A percentile compares a stretch with the other conserved stretches of the same genome.
Evolutionary conservation across 176 grass and related monocot species (phyloP).

Genomic region (Zoysia japonica): DNA sequence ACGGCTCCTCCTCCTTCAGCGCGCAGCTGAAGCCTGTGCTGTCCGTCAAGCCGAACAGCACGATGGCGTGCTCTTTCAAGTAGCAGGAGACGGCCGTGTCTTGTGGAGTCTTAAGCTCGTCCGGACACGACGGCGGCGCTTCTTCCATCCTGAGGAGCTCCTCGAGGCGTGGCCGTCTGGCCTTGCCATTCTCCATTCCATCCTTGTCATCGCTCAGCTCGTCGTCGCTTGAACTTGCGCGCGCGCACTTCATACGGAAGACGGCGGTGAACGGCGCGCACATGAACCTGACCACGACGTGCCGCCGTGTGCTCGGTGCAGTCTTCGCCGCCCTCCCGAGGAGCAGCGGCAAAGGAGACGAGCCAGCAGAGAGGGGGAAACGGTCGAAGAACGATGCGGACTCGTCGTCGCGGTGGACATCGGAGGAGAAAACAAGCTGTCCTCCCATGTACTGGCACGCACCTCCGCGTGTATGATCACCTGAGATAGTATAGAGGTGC

Average conservation of each 20-base stretch:
- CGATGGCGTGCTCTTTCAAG: not conserved
- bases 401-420: not conserved
- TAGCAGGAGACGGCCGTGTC: not conserved
- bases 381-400: not conserved
- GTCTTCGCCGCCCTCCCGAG: not conserved
- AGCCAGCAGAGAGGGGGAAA: not conserved
- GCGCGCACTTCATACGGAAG: constrained; percentile 1
- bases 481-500: not conserved
- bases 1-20: not conserved
- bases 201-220: not conserved
- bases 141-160: constrained; percentile 42
- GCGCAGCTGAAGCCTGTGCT: not conserved
- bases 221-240: not conserved
- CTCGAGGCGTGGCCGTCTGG: constrained; percentile 30
- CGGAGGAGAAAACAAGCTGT: not conserved
- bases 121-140: not conserved
- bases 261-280: constrained; percentile 21
- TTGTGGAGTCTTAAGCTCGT: not conserved
- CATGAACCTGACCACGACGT: constrained; percentile 11
- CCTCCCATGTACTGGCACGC: not conserved
- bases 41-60: not conserved
- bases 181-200: not conserved
- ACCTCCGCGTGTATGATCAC: too few relatives aligned
- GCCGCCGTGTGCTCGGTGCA: not conserved
- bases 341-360: not conserved